Base-by-base conservation (phyloP, 306 rosid genomes). In the Dalbergia cultrata region DNA sequence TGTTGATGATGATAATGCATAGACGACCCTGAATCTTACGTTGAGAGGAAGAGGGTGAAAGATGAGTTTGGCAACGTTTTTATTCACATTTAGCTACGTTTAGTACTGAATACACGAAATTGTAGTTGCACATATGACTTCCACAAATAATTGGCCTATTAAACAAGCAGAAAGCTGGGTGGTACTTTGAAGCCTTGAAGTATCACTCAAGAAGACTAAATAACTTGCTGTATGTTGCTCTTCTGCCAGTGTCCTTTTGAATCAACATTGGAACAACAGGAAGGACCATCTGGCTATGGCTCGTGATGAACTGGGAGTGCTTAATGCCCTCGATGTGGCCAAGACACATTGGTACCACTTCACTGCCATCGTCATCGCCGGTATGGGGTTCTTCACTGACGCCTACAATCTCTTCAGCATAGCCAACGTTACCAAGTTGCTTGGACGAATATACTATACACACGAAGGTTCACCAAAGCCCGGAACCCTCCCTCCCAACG, bases 381-480 rank as follows among this genome's bases (percentile, higher is more conserved):
- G 85, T 2, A 82, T 82, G 85, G 85, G 85, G 31, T 82, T 82
- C 59, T 82, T 82, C 73, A 82, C 85, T 0, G 85, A 82, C 54
- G 85, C 85, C 7, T 82, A 82, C 5, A 81, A 82, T 14, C 81
- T 82, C 33, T 82, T 82, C 72, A 68, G 77, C 67, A 75, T 82
- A 45, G 58, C 85, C 13, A 67, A 75, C 43, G 81, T 82, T 0
- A 82, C 85, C 0, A 82, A 82, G 37, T 41, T 75, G 52, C 72
- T 82, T 0, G 85, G 85, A 39, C 21, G 85, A 43, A 68, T 82
- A 8, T 75, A 82, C 52, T 82, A 82, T 52, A 82, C 85, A 14
- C 18, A 75, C 2, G 9, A 44, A 22, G 62, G 61, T 13, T 8
- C 85, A 9, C 37, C 19, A 9, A 74, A 81, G 14, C 85, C 85